Base-by-base conservation (phyloP, 2,329 filamentous ascomycete species). In the Lachnellula hyalina region DNA sequence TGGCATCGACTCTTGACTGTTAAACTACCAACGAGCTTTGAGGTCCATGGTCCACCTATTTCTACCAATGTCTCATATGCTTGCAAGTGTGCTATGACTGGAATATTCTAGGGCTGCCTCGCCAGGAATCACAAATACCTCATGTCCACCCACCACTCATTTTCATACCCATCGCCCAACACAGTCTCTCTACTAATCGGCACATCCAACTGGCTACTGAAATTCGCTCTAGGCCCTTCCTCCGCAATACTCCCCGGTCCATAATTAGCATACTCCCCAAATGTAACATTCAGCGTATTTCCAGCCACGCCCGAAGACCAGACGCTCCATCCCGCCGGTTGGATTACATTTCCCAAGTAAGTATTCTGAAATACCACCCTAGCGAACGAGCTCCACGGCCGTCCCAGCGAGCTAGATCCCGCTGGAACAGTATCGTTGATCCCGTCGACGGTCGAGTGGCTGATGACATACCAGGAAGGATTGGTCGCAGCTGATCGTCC, bases 391-490 rank as follows among this genome's bases (percentile, higher is more conserved):
- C 73, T 66, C 77, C 78, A 82, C 11, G 79, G 79, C 2, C 79
- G 71, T 5, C 79, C 79, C n/a, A 82, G 74, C 54, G 75, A 79
- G 54, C 71, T 77, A 1, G 70, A 70, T 0, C 72, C 74, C 1
- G 67, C 57, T 0, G 75, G 70, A 7, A 61, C 67, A 23, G 71
- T 70, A 4, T 70, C 71, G 3, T 68, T 57, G 19, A 75, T 74
- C 14, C 71, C 75, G 2, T 69, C 68, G 25, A 83, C 68, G 32
- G 66, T 75, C 50, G 73, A 76, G 46, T 78, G 76, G 70, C 81
- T 80, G 68, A 83, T 77, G 40, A 83, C 78, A 62, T 79, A 82
- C 66, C 75, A 81, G 6, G 72, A 75, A 4, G 68, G 60, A 54
- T 73, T 71, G 35, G 61, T 60, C 17, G 64, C 60, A 12, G 63